phyloP scores from a whole-genome alignment of 2,329 filamentous ascomycete species.

The Ophiosphaerella narmari region DNA sequence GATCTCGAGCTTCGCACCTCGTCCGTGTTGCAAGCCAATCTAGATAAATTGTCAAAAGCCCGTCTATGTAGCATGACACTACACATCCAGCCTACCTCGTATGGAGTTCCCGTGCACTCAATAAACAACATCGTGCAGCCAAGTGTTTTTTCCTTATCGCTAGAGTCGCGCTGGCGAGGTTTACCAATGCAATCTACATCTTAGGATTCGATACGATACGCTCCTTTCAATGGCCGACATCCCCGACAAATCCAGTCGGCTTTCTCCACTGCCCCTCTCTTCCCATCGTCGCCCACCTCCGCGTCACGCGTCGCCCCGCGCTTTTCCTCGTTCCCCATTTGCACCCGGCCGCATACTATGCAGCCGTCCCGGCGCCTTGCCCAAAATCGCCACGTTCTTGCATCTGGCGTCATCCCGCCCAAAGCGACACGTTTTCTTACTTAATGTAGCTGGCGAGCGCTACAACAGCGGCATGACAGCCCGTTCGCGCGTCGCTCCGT shows the following conservation, averaged over 20 bases:
- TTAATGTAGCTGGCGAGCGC: background rate
- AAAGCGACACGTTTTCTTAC: background rate
- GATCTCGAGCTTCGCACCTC: conserved; percentile 47
- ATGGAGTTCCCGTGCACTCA: conserved; percentile 50
- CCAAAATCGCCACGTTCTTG: background rate
- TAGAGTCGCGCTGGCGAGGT: too few species aligned
- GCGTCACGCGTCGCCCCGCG: conserved; percentile 13
- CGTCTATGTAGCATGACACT: conserved; percentile 17
- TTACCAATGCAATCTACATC: too few species aligned
- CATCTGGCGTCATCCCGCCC: background rate
- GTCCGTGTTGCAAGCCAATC: conserved; percentile 57
- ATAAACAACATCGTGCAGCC: conserved; percentile 45
- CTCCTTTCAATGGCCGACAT: background rate
- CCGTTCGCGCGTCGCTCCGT: background rate
- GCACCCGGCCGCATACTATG: background rate
- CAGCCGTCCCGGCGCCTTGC: too few species aligned
- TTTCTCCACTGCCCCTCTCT: conserved; percentile 3
- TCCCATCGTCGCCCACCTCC: conserved; percentile 20
- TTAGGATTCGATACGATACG: background rate
- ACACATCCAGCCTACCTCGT: conserved; percentile 41
- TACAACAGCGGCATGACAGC: background rate
- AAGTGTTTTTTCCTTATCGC: background rate
- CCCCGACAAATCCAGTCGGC: background rate
- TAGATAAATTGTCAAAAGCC: conserved; percentile 21
- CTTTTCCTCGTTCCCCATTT: background rate